Evolutionary conservation across 148 eudicot genomes (phyloP).

Genomic region (Selenicereus undatus): DNA sequence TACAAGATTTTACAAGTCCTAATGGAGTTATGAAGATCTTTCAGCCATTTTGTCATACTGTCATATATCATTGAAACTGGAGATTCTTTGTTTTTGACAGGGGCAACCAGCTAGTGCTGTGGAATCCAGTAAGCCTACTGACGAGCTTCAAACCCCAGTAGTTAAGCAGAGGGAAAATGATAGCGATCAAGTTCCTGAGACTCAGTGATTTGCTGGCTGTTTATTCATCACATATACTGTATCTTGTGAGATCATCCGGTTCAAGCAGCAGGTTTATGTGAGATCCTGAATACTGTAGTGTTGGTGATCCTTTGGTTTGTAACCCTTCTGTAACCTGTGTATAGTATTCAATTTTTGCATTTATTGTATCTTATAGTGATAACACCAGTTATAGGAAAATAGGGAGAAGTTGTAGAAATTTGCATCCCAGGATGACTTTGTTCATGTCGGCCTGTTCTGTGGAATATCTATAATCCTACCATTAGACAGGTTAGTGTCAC

Average conservation of each 20-base stretch:
- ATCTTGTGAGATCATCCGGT: conserved; percentile 8
- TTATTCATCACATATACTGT: not conserved
- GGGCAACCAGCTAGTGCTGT: conserved; percentile 35
- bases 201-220: conserved; percentile 16
- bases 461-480: not conserved
- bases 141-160: conserved; percentile 26
- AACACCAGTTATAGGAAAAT: not conserved
- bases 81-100: conserved; percentile 26
- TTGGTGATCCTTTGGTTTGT: conserved; percentile 9
- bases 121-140: conserved; percentile 36
- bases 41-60: not conserved
- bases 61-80: not conserved
- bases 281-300: conserved; percentile 13
- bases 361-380: conserved; percentile 15
- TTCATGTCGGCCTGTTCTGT: not conserved
- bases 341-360: conserved; percentile 22
- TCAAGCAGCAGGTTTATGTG: conserved; percentile 7
- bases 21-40: not conserved
- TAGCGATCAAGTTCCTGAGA: conserved; percentile 33
- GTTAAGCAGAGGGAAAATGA: conserved; percentile 31
- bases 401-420: not conserved
- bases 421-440: not conserved
- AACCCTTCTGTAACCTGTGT: conserved; percentile 11
- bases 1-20: not conserved
- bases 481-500: not conserved